These are phyloP conservation scores for Paradendryphiella salina DNA, from an alignment of 2,329 filamentous ascomycete species.

Conservation along the genomic window DNA sequence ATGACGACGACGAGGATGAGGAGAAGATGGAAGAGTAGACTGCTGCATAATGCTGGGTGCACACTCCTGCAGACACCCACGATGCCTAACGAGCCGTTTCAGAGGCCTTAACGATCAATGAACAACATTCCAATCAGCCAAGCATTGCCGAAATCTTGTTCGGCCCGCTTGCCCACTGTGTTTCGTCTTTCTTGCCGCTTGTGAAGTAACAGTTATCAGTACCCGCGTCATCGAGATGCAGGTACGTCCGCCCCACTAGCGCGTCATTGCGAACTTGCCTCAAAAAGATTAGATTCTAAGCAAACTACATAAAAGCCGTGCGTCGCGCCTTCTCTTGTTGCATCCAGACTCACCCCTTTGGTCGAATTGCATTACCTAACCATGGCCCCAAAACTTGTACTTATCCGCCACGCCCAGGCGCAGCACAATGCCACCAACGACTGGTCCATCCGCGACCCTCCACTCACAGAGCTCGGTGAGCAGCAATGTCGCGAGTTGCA, in stretches of 20 bases:
- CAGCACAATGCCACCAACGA: conserved; percentile 51
- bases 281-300: neutral
- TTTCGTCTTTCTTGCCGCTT: conserved; percentile 3
- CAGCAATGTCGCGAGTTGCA: conserved; percentile 49
- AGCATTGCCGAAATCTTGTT: conserved; percentile 3
- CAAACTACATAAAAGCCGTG: conserved; percentile 1
- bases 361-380: conserved; percentile 1
- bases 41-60: neutral
- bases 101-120: conserved; percentile 22
- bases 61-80: conserved; percentile 31
- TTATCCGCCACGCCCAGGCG: conserved; percentile 53
- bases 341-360: neutral
- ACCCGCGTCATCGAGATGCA: conserved; percentile 21
- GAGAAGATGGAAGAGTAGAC: conserved; percentile 82
- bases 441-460: conserved; percentile 49
- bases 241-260: conserved; percentile 22
- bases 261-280: conserved; percentile 14
- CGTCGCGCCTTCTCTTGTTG: neutral
- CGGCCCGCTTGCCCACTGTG: conserved; percentile 1
- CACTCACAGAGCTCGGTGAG: conserved; percentile 48
- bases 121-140: conserved; percentile 9
- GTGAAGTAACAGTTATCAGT: conserved; percentile 1
- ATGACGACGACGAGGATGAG: conserved; percentile 69
- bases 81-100: conserved; percentile 32
- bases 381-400: conserved; percentile 52